Evolutionary conservation across 495 filamentous ascomycete species (phyloP).

Genomic region (Echria macrotheca): DNA sequence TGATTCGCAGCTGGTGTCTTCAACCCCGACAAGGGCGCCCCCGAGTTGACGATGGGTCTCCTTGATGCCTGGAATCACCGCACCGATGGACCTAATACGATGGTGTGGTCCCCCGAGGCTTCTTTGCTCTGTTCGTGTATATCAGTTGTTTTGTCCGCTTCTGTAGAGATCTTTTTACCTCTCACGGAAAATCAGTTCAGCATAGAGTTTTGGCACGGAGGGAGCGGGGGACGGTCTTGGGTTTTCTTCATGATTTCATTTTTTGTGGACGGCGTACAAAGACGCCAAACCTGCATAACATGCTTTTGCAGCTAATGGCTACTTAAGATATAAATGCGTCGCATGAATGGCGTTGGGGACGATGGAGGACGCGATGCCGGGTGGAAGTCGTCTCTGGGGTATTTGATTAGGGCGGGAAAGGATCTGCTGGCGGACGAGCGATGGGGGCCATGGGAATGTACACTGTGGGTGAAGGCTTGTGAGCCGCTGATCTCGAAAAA

Average conservation of each 20-base stretch:
- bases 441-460: no score
- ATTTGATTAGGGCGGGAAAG: not conserved
- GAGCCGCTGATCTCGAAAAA: no score
- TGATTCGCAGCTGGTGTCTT: no score
- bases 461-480: no score
- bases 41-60: no score
- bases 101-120: no score
- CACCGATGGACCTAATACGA: no score
- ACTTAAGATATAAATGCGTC: constrained; percentile 12
- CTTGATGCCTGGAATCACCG: no score
- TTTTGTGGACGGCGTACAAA: constrained; percentile 5
- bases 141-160: constrained; percentile 11
- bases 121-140: constrained; percentile 15
- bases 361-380: not conserved
- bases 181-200: no score
- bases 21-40: no score
- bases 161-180: no score
- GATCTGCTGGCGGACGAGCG: constrained; percentile 4
- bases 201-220: constrained; percentile 8
- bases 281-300: constrained; percentile 14
- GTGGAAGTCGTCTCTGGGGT: no score
- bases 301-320: constrained; percentile 11
- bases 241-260: constrained; percentile 2
- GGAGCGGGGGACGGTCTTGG: constrained; percentile 4
- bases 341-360: constrained; percentile 14